A percentile compares a stretch with the other conserved stretches of the same genome.
Evolutionary conservation across 1,284 basidiomycete genomes (phyloP).

Genomic region (Pseudomicrostroma phylloplanum): DNA sequence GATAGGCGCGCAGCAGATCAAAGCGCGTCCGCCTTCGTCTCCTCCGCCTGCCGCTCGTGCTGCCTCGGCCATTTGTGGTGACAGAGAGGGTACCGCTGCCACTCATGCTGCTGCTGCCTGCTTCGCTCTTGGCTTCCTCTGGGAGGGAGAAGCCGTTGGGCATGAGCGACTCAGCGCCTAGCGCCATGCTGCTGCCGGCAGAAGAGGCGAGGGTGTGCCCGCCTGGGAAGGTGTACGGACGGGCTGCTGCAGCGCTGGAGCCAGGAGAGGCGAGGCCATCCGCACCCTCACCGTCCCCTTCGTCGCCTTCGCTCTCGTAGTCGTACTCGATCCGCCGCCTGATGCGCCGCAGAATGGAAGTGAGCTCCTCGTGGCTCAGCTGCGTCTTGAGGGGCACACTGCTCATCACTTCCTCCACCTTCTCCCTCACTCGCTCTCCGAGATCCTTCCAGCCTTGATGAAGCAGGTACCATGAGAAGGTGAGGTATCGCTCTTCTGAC

Average conservation of each 20-base stretch:
- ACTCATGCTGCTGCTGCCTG: not conserved
- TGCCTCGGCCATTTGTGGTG: not conserved
- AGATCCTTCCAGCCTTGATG: slow-evolving; percentile 82
- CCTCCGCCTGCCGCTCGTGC: not conserved
- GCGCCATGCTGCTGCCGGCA: not conserved
- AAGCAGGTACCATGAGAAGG: slow-evolving; percentile 82
- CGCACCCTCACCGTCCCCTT: slow-evolving; percentile 11
- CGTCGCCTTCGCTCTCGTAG: not conserved
- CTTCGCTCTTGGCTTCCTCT: not conserved
- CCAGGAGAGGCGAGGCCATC: not conserved
- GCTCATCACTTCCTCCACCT: slow-evolving; percentile 70
- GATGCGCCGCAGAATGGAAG: slow-evolving; percentile 64
- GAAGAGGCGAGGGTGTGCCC: not conserved
- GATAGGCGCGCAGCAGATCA: not conserved
- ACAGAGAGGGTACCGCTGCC: not conserved
- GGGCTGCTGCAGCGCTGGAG: not conserved
- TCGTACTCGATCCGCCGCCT: slow-evolving; percentile 63
- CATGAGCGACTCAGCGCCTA: not conserved
- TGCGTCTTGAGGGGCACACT: slow-evolving; percentile 74
- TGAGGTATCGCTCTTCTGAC: slow-evolving; percentile 70
- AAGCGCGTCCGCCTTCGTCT: slow-evolving; percentile 1
- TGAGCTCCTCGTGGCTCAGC: slow-evolving; percentile 64
- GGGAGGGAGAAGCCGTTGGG: not conserved
- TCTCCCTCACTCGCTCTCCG: slow-evolving; percentile 64
- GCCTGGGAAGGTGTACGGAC: not conserved